Conservation (phyloP, 768 basidiomycete genomes). For the Psilocybe sp. region DNA sequence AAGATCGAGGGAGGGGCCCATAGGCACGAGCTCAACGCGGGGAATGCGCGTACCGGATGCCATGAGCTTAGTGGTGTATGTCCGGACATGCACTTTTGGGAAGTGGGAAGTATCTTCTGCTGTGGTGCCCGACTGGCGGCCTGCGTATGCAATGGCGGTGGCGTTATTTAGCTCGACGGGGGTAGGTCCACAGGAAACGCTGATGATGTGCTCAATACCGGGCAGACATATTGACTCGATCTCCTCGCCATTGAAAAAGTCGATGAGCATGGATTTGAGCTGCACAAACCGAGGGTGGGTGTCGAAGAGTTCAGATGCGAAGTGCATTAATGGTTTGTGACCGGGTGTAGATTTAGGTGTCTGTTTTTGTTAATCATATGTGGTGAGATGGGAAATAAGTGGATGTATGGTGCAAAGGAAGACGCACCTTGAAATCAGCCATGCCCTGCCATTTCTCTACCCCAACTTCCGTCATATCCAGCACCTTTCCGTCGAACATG, state of each 20-base stretch:
- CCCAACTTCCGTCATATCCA: constrained; percentile 96
- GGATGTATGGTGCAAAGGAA: background rate
- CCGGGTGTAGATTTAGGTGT: constrained; percentile 87
- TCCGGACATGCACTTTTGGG: constrained; percentile 86
- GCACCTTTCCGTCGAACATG: constrained; percentile 79
- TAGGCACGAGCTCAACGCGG: constrained; percentile 76
- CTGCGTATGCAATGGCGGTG: constrained; percentile 20
- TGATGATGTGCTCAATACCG: constrained; percentile 87
- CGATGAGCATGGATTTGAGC: constrained; percentile 87
- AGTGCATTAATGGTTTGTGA: constrained; percentile 90
- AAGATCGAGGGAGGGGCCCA: constrained; percentile 91
- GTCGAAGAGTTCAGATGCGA: constrained; percentile 93
- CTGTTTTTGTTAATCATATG: constrained; percentile 34
- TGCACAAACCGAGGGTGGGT: constrained; percentile 90
- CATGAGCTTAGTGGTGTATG: constrained; percentile 74
- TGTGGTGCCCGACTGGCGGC: constrained; percentile 17
- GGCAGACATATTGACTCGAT: constrained; percentile 81
- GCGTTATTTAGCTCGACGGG: constrained; percentile 51
- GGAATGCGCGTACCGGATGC: constrained; percentile 80
- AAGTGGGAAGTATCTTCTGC: constrained; percentile 45
- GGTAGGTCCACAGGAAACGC: constrained; percentile 70
- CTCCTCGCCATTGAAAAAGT: constrained; percentile 87
- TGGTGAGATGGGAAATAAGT: background rate
- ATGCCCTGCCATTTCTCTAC: constrained; percentile 80
- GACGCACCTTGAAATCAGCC: constrained; percentile 76